Base-by-base conservation (phyloP, 2,329 filamentous ascomycete species). In the Colletotrichum plurivorum region DNA sequence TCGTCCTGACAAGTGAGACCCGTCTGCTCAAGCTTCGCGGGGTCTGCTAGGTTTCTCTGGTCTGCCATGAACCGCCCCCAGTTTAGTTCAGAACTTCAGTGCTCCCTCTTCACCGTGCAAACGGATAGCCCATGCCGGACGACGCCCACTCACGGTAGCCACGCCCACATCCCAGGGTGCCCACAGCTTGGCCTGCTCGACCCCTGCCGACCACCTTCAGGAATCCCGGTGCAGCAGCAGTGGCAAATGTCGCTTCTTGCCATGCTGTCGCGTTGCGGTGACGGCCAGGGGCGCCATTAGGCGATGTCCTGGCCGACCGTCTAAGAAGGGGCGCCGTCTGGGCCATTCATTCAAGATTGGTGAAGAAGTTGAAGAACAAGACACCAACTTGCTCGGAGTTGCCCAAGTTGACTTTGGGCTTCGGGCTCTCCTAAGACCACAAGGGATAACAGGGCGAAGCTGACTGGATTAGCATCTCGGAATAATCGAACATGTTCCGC, bases 11-110 rank as follows among this genome's bases (percentile, higher is more conserved):
- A 43, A 45, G 20, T 46, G 63, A 70, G 67, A 63, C 58, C 57
- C 56, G 25, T 53, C 63, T 54, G 67, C 52, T 67, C 67, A 70
- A 70, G 63, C 67, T 68, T 63, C 67, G 67, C 48, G 67, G 67
- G 67, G 67, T 54, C 58, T 63, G 63, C 67, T 57, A 68, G 63
- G 57, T 63, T 68, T 54, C 56, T 54, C 27, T 60, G 58, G 67
- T 41, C 36, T 67, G 63, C 63, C 67, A 58, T 13, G 15, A 41
- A 43, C 61, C 58, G 54, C 54, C 67, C 48, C 55, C 60, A 43
- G 56, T 27, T 55, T 55, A 67, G 63, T 43, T 18, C 25, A 53
- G 62, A 56, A 49, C 39, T 51, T 43, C 25, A 52, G 62, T 60
- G 55, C 39, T 51, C 49, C 63, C 52, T 70, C 58, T 48, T 56